Evolutionary conservation across 2,329 filamentous ascomycete genomes (phyloP).

Genomic region (Huntiella omanensis): DNA sequence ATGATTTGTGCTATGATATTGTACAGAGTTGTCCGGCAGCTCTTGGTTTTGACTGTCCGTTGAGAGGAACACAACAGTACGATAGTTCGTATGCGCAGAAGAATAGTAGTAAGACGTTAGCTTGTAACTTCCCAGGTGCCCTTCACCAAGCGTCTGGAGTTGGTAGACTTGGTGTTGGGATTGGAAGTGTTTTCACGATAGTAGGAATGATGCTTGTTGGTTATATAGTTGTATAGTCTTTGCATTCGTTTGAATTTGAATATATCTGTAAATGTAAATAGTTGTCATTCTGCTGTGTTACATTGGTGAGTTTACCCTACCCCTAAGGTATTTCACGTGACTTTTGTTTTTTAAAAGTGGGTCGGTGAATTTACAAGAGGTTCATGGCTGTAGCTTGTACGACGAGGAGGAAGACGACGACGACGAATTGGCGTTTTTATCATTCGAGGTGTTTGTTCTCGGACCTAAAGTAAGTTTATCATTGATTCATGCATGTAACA

Average conservation of each 20-base stretch:
- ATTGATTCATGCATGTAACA: no score
- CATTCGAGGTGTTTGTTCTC: no score
- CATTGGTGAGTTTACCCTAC: no score
- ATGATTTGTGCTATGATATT: constrained; percentile 71
- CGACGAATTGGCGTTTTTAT: no score
- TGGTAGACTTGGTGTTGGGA: neutral
- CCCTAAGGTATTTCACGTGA: no score
- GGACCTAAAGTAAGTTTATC: no score
- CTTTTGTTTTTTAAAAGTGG: no score
- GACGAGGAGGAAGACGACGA: no score
- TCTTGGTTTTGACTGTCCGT: constrained; percentile 60
- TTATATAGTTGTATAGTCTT: neutral
- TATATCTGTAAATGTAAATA: no score
- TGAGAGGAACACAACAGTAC: constrained; percentile 18
- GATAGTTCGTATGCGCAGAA: constrained; percentile 20
- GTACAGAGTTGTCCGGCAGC: constrained; percentile 67
- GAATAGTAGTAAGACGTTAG: constrained; percentile 14
- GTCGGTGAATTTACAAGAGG: no score
- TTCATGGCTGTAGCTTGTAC: no score
- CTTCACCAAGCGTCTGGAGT: constrained; percentile 9
- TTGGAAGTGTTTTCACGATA: neutral
- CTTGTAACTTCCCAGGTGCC: constrained; percentile 19
- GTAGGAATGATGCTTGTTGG: neutral
- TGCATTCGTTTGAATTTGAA: neutral
- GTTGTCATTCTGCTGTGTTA: no score